Base-by-base conservation (phyloP, 176 grass and related monocot species). In the Ampelocalamus luodianensis region DNA sequence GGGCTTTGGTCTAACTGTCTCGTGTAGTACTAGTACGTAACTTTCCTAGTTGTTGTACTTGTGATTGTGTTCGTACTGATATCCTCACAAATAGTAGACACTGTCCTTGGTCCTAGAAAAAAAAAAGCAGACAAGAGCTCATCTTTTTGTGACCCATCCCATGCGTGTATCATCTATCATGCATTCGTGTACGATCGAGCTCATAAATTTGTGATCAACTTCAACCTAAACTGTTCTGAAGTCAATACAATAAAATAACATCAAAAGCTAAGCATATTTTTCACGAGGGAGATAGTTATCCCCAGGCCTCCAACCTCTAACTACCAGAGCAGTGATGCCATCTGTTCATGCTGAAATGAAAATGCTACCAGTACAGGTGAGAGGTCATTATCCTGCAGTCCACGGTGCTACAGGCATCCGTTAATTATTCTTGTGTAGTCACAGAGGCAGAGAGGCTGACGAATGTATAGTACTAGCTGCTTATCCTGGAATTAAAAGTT, bases 341-440 rank as follows among this genome's bases (percentile, higher is more conserved):
- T 60, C 37, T 46, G 39, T 13, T 20, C 36, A 18, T 20, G 29
- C 59, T 15, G 65, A 40, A 89, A 85, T 79, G 53, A 77, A 82
- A 16, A 81, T 65, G 69, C 44, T 32, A 24, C 23, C 58, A 67
- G 22, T 84, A 58, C 88, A 26, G 68, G 84, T 78, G 72, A 77
- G 78, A 64, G 37, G 72, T 86, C 88, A 82, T 78, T 86, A 82
- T 82, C 88, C 23, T 62, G 20, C 78, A 48, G 88, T 89, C 65
- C 83, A 90, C 78, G 71, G 36, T 71, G 63, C 88, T 61, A 55
- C 83, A 77, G 34, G 54, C 54, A 49, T 69, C 27, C 32, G 55
- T 65, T 79, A 65, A 65, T 43, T 34, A 23, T 53, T 65, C 83
- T 77, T 55, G 43, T 54, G 56, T 74, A 75, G 65, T 76, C 83